Conservation (phyloP, 2,329 filamentous ascomycete genomes). For the Apiospora marii region DNA sequence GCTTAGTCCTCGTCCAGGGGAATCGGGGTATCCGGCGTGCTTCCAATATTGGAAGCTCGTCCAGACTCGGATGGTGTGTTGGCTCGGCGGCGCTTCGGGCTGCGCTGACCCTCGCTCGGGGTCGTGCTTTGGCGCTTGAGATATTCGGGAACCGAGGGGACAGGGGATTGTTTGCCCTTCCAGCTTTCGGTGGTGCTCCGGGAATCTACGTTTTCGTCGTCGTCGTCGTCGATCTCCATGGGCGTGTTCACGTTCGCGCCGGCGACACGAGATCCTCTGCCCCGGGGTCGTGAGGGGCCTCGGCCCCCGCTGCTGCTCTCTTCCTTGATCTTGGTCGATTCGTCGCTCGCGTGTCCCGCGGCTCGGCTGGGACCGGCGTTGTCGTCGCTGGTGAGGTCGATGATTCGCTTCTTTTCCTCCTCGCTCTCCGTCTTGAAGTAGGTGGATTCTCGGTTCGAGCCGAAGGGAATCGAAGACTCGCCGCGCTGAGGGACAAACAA, state of each 20-base stretch:
- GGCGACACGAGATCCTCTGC: not conserved
- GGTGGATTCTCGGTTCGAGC: not conserved
- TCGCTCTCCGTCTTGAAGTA: slow-evolving; percentile 12
- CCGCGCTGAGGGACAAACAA: not conserved
- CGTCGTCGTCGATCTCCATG: not conserved
- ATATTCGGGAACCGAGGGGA: not conserved
- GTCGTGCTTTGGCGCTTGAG: not conserved
- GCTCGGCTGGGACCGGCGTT: not conserved
- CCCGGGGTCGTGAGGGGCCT: not conserved
- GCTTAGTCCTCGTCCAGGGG: not conserved
- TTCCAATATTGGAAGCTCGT: not conserved
- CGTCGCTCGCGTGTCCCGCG: not conserved
- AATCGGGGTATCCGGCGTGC: not conserved
- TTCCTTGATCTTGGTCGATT: not conserved
- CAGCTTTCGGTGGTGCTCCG: not conserved
- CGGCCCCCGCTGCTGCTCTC: not conserved
- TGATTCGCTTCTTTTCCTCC: slow-evolving; percentile 3
- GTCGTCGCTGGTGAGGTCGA: slow-evolving; percentile 23
- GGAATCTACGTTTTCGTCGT: not conserved
- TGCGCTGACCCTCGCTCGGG: not conserved
- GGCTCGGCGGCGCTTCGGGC: not conserved
- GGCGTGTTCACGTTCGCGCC: not conserved
- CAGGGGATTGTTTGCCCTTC: not conserved
- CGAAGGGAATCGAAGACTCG: not conserved
- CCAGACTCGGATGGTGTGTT: not conserved